A percentile compares a stretch with the other conserved stretches of the same genome.
Evolutionary conservation across 257 asterid species (phyloP).

Genomic region (Marsdenia floribunda): DNA sequence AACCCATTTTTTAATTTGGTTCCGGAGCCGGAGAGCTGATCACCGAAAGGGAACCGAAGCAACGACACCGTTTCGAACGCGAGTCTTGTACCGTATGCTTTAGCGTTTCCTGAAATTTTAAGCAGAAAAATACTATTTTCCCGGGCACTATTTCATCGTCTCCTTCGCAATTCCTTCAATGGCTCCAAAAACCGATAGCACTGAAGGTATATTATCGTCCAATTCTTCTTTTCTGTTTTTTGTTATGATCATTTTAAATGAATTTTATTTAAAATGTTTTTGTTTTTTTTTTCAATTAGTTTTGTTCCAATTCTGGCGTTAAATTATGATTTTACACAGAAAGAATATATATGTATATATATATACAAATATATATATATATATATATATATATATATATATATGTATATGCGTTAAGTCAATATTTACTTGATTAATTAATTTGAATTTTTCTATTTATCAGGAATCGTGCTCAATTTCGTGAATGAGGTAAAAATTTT

Average conservation of each 20-base stretch:
- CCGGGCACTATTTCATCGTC: conserved; percentile 1
- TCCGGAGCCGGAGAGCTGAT: not conserved
- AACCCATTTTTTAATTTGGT: not conserved
- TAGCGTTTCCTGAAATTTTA: not conserved
- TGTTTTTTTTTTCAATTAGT: not conserved
- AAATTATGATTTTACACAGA: not conserved
- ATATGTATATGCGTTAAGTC: too few relatives aligned
- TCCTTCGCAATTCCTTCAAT: conserved; percentile 29
- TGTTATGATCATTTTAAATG: not conserved
- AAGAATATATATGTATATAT: not conserved
- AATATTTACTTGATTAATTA: not conserved
- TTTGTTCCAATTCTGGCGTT: not conserved
- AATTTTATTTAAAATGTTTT: not conserved
- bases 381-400: too few relatives aligned
- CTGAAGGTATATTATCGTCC: conserved; percentile 52
- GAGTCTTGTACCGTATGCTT: not conserved
- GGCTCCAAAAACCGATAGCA: conserved; percentile 85
- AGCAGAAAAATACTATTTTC: not conserved
- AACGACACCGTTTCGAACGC: not conserved
- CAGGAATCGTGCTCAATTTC: conserved; percentile 92
- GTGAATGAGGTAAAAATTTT: conserved; percentile 62
- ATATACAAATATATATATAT: too few relatives aligned
- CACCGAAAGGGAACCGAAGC: not conserved
- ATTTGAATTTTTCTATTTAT: not conserved
- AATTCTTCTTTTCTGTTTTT: not conserved